Evolutionary conservation across 208 protist genomes (phyloP).

Genomic region (Leishmania braziliensis): DNA sequence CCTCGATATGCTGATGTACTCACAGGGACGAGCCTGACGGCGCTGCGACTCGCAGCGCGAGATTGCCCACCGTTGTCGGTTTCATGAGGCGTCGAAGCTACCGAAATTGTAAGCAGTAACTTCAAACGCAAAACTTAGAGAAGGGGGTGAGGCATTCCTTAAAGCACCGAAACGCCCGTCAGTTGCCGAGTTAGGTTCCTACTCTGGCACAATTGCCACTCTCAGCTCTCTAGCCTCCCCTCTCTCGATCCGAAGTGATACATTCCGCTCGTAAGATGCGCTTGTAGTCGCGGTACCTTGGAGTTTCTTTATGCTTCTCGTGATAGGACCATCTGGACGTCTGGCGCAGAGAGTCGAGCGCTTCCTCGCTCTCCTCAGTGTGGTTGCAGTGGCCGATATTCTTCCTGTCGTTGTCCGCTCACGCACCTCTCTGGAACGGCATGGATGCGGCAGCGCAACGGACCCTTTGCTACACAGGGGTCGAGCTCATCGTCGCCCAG

Average conservation of each 20-base stretch:
- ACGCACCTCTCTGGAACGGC: slow-evolving; percentile 18
- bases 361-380: neutral
- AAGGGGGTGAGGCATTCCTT: too few relatives aligned
- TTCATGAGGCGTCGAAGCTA: neutral
- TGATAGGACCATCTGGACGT: neutral
- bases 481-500: neutral
- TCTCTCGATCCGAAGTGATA: neutral
- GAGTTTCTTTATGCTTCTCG: neutral
- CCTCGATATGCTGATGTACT: too few relatives aligned
- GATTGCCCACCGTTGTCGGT: neutral
- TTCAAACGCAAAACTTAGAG: neutral
- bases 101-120: neutral
- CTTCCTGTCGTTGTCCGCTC: neutral
- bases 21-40: too few relatives aligned
- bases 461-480: neutral
- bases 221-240: neutral
- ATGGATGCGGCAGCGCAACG: slow-evolving; percentile 2
- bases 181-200: too few relatives aligned
- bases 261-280: neutral
- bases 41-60: neutral
- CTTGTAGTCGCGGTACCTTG: neutral
- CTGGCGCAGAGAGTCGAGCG: neutral
- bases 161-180: neutral
- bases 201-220: neutral
- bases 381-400: neutral